These are phyloP conservation scores for Phoenix roebelenii DNA, from an alignment of 176 grass and related monocot genomes.

Conservation along the genomic window DNA sequence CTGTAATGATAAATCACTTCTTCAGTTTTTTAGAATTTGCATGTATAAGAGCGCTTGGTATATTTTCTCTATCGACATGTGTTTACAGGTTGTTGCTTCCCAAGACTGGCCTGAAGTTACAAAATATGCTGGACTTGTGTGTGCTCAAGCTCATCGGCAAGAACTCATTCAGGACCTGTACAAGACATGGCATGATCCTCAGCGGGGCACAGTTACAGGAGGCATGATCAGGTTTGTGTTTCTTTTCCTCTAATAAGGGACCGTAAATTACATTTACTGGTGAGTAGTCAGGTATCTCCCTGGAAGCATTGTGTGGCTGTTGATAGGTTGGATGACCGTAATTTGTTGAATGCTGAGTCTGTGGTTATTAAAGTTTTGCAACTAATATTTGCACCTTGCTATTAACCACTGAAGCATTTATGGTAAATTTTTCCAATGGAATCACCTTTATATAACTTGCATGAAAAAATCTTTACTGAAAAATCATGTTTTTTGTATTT, in stretches of 20 bases:
- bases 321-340: too few relatives aligned
- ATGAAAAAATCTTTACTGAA: too few relatives aligned
- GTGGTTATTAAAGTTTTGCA: too few relatives aligned
- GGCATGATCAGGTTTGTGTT: constrained; percentile 68
- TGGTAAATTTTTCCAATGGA: too few relatives aligned
- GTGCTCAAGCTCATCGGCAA: constrained; percentile 59
- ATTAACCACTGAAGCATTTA: too few relatives aligned
- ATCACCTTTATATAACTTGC: too few relatives aligned
- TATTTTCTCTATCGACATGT: constrained; percentile 1
- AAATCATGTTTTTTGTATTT: too few relatives aligned
- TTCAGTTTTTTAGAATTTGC: constrained; percentile 5
- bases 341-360: too few relatives aligned
- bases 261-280: neutral
- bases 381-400: too few relatives aligned
- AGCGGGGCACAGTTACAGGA: constrained; percentile 64
- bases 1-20: constrained; percentile 34
- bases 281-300: too few relatives aligned
- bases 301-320: too few relatives aligned
- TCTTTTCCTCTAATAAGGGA: neutral
- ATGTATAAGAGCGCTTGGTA: constrained; percentile 7
- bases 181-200: constrained; percentile 98
- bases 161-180: constrained; percentile 86
- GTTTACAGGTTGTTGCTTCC: constrained; percentile 55
- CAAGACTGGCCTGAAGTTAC: constrained; percentile 80
- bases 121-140: constrained; percentile 65